Conservation (phyloP, 106 monocot species). For the Xerophyta viscosa region DNA sequence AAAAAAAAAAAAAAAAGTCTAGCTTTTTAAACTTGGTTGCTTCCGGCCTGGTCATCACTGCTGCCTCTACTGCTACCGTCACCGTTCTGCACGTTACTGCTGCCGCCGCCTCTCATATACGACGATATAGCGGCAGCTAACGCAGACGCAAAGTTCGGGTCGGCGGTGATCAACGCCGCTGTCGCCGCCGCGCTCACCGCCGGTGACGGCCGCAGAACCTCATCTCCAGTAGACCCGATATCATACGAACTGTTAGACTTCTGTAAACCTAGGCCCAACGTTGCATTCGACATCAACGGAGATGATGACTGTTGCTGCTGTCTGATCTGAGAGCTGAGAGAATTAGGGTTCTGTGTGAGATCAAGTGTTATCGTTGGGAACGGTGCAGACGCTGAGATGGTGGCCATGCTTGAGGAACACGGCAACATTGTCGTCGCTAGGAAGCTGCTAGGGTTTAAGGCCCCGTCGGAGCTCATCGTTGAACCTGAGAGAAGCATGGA, state of each 20-base stretch:
- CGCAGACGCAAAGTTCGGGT: constrained; percentile 14
- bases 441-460: constrained; percentile 36
- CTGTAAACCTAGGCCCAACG: background rate
- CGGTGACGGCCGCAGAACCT: background rate
- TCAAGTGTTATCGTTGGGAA: constrained; percentile 19
- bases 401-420: constrained; percentile 16
- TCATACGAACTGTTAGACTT: background rate
- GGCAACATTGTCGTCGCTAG: constrained; percentile 16
- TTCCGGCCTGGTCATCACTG: background rate
- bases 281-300: background rate
- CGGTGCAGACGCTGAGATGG: constrained; percentile 14
- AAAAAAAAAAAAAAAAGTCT: too few species aligned
- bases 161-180: constrained; percentile 7
- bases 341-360: constrained; percentile 8
- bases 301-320: background rate
- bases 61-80: background rate
- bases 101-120: constrained; percentile 7
- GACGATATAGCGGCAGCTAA: constrained; percentile 13
- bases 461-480: constrained; percentile 34
- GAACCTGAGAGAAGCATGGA: constrained; percentile 72
- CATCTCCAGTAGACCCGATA: background rate
- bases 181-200: background rate
- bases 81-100: background rate
- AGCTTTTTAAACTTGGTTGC: too few species aligned
- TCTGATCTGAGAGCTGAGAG: background rate